Evolutionary conservation across 2,329 filamentous ascomycete genomes (phyloP).

Genomic region (Zelopaecilomyces penicillatus): DNA sequence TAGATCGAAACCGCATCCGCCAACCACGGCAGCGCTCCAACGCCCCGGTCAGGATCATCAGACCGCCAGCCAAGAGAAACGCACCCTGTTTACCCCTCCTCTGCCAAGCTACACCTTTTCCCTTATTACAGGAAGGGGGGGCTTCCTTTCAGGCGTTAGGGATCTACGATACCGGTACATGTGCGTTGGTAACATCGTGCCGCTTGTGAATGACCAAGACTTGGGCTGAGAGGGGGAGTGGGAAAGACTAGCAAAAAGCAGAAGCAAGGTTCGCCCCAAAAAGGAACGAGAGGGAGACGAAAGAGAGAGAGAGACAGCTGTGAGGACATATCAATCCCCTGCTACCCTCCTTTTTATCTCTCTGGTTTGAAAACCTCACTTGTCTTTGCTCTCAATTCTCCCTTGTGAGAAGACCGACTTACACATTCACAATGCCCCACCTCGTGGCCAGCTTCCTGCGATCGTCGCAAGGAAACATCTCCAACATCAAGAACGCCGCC

Average conservation of each 20-base stretch:
- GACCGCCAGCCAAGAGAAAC: background rate
- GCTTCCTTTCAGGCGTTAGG: no score
- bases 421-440: slow-evolving; percentile 42
- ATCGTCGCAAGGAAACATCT: slow-evolving; percentile 46
- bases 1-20: background rate
- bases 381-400: background rate
- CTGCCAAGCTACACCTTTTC: no score
- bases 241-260: no score
- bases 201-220: background rate
- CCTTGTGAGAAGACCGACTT: no score
- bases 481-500: slow-evolving; percentile 37
- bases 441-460: slow-evolving; percentile 50
- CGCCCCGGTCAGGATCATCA: slow-evolving; percentile 4
- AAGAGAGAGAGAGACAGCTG: background rate
- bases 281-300: no score
- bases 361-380: background rate
- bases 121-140: rapidly evolving
- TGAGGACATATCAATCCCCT: background rate
- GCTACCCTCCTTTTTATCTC: background rate
- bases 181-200: background rate
- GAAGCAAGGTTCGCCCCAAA: no score
- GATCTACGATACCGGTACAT: background rate
- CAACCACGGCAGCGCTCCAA: background rate
- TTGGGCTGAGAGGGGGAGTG: no score
- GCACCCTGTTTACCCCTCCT: background rate